Conservation (phyloP, 441 rosid species). For the Dalechampia spathulata region DNA sequence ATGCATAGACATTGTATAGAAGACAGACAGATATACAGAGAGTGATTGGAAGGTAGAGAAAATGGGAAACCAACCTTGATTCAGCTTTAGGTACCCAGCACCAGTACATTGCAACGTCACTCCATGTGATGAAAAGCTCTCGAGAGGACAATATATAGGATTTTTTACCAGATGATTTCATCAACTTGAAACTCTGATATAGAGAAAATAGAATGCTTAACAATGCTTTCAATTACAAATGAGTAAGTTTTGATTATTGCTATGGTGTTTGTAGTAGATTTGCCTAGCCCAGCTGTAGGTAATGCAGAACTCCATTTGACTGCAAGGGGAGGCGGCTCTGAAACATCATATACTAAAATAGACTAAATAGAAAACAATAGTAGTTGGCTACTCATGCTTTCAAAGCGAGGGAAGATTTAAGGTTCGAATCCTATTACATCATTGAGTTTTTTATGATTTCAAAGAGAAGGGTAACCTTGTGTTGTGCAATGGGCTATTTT, state of each 20-base stretch:
- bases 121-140: conserved; percentile 29
- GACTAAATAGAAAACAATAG: too few species aligned
- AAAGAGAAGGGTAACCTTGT: too few species aligned
- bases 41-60: too few species aligned
- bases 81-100: conserved; percentile 10
- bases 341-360: too few species aligned
- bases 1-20: too few species aligned
- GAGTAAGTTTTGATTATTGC: not conserved
- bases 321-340: too few species aligned
- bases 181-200: conserved; percentile 44
- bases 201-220: not conserved
- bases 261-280: not conserved
- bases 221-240: not conserved
- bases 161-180: conserved; percentile 34
- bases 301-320: not conserved
- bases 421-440: too few species aligned
- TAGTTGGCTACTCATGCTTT: too few species aligned
- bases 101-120: conserved; percentile 13
- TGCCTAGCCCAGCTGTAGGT: not conserved
- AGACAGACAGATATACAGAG: too few species aligned
- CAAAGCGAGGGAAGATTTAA: too few species aligned
- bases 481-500: too few species aligned
- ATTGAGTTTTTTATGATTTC: too few species aligned
- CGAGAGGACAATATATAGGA: conserved; percentile 45
- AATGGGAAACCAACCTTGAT: conserved; percentile 6